Evolutionary conservation across 306 rosid genomes (phyloP).

Genomic region (apple (Malus domestica)): DNA sequence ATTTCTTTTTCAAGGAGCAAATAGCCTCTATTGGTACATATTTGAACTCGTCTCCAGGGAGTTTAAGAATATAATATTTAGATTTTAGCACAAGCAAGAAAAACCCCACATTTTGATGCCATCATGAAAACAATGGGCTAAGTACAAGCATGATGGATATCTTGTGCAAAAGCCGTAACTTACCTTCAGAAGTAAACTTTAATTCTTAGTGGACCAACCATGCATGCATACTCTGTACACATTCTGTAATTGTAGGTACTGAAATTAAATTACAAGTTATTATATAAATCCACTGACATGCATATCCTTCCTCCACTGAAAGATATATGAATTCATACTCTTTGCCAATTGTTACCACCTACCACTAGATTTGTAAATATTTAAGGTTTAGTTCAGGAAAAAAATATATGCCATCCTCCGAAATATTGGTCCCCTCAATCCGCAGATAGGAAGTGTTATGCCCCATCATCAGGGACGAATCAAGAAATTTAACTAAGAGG

Average conservation of each 20-base stretch:
- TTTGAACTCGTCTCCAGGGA: neutral
- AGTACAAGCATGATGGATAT: slow-evolving; percentile 14
- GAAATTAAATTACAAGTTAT: neutral
- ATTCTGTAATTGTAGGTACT: neutral
- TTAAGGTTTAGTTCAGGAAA: neutral
- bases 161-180: neutral
- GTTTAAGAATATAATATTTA: neutral
- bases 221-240: neutral
- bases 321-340: neutral
- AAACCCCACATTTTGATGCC: neutral
- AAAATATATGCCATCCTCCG: too few species aligned
- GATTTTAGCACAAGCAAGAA: neutral
- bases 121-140: slow-evolving; percentile 2
- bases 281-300: neutral
- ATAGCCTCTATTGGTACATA: neutral
- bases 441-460: too few species aligned
- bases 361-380: neutral
- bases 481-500: too few species aligned
- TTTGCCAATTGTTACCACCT: neutral
- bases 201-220: neutral
- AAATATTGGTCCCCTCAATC: too few species aligned
- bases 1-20: neutral
- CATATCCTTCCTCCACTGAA: neutral
- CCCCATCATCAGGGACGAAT: too few species aligned
- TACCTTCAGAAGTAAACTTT: slow-evolving; percentile 5